phyloP scores from a whole-genome alignment of 2,329 filamentous ascomycete genomes.

The Penicillium sp. region DNA sequence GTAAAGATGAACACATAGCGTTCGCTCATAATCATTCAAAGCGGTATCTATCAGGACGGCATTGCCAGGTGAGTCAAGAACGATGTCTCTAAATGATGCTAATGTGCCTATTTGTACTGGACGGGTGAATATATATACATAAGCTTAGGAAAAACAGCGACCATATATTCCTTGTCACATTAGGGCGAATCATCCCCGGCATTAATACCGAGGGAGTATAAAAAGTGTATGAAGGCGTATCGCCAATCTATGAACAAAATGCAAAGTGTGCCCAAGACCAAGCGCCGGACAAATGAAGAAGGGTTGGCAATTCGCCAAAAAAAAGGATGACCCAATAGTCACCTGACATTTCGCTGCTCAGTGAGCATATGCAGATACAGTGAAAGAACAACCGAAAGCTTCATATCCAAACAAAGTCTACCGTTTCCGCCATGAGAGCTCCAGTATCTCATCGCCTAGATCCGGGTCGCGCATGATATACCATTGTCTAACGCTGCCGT shows the following conservation, averaged over 20 bases:
- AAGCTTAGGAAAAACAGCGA: too few relatives aligned
- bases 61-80: not conserved
- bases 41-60: too few relatives aligned
- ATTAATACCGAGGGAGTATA: slow-evolving; percentile 16
- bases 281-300: slow-evolving; percentile 13
- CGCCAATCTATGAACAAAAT: slow-evolving; percentile 26
- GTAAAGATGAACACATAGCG: too few relatives aligned
- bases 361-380: slow-evolving; percentile 6
- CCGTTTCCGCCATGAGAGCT: slow-evolving; percentile 39
- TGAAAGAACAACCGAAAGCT: not conserved
- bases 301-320: not conserved
- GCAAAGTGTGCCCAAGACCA: slow-evolving; percentile 18
- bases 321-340: not conserved
- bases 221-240: slow-evolving; percentile 13
- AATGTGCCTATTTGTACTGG: not conserved
- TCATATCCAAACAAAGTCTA: slow-evolving; percentile 4
- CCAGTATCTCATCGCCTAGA: slow-evolving; percentile 41
- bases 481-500: slow-evolving; percentile 53
- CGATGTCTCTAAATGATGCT: not conserved
- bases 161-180: slow-evolving; percentile 21
- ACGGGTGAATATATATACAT: too few relatives aligned
- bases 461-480: slow-evolving; percentile 53
- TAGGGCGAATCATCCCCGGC: slow-evolving; percentile 13
- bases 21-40: too few relatives aligned
- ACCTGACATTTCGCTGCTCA: not conserved